Percentiles rank a stretch among this genome's conserved stretches.
Conservation (phyloP, 768 basidiomycete species). For the Trametes punicea region DNA sequence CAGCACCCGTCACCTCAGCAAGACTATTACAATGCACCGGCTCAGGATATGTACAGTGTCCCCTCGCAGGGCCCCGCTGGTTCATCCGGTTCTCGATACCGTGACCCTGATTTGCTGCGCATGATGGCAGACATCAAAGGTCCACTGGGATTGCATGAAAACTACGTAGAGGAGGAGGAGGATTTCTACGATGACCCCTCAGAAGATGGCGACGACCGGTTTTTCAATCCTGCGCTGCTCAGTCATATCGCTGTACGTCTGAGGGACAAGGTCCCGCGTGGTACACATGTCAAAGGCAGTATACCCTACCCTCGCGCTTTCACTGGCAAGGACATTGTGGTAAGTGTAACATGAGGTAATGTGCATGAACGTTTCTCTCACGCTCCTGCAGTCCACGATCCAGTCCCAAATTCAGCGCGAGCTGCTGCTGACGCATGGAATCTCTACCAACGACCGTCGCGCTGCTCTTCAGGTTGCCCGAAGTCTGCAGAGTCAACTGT, state of each 20-base stretch:
- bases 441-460: conserved; percentile 74
- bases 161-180: conserved; percentile 48
- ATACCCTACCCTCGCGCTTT: conserved; percentile 89
- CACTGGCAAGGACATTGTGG: conserved; percentile 92
- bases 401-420: conserved; percentile 86
- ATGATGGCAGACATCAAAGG: conserved; percentile 32
- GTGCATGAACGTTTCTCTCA: not conserved
- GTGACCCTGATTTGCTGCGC: conserved; percentile 28
- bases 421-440: conserved; percentile 68
- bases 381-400: conserved; percentile 65
- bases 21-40: conserved; percentile 13
- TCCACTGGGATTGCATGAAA: conserved; percentile 43
- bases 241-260: conserved; percentile 87
- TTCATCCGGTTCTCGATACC: conserved; percentile 23
- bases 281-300: conserved; percentile 87
- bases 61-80: conserved; percentile 24
- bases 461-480: conserved; percentile 86
- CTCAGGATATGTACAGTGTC: conserved; percentile 33
- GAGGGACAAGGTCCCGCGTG: conserved; percentile 84
- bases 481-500: conserved; percentile 87
- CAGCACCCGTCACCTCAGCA: conserved; percentile 13
- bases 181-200: conserved; percentile 48
- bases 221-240: conserved; percentile 85
- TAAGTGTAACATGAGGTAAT: conserved; percentile 39
- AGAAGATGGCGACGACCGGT: conserved; percentile 59